Evolutionary conservation across 345 rosid species (phyloP).

Genomic region (Brassica cretica): DNA sequence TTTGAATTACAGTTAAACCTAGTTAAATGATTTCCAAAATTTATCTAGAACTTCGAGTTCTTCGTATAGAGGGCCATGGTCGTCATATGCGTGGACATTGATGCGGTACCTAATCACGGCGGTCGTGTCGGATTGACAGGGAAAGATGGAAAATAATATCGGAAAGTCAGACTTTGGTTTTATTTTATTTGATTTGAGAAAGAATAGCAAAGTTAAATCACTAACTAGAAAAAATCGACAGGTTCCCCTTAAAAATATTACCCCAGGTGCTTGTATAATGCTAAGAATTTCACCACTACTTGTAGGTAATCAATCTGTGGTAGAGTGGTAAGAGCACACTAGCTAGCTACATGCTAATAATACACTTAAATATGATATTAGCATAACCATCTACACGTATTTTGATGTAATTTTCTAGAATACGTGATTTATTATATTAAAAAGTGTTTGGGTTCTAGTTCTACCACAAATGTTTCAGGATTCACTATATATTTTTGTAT

Average conservation of each 20-base stretch:
- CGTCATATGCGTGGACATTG: too few relatives aligned
- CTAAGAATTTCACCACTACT: background rate
- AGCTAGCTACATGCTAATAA: background rate
- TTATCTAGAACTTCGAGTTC: too few relatives aligned
- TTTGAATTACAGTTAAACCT: too few relatives aligned
- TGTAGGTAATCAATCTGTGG: background rate
- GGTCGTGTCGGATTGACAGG: too few relatives aligned
- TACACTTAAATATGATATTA: background rate
- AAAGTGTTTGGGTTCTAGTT: background rate
- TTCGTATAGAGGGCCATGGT: too few relatives aligned
- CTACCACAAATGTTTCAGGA: conserved; percentile 1
- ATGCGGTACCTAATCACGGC: too few relatives aligned
- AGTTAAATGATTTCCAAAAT: too few relatives aligned
- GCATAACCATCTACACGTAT: background rate
- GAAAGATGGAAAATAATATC: too few relatives aligned
- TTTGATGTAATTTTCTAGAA: background rate
- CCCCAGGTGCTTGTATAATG: background rate
- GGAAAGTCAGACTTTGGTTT: too few relatives aligned
- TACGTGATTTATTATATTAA: background rate
- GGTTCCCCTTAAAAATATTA: background rate
- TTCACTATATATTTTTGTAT: background rate
- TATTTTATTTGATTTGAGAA: background rate
- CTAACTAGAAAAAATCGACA: background rate
- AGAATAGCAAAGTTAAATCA: background rate
- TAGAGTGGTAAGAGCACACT: background rate